A percentile compares a stretch with the other conserved stretches of the same genome.
These are phyloP conservation scores for Erysimum cheiri DNA, from an alignment of 441 rosid genomes.

Conservation along the genomic window DNA sequence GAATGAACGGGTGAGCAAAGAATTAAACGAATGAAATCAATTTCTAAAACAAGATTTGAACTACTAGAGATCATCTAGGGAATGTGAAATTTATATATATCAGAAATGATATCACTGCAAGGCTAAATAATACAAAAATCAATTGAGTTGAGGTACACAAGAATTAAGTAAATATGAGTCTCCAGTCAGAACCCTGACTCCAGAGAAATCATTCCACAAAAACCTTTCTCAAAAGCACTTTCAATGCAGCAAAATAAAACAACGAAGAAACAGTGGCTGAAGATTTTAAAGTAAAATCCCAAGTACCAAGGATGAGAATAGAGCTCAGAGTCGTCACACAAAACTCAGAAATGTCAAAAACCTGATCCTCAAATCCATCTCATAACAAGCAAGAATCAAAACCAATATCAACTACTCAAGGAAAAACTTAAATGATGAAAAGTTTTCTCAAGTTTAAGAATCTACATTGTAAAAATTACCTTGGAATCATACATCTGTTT, in stretches of 20 bases:
- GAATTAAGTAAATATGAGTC: neutral
- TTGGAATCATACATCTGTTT: slow-evolving; percentile 84
- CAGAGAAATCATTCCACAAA: slow-evolving; percentile 13
- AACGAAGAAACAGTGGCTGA: neutral
- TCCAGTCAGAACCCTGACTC: slow-evolving; percentile 14
- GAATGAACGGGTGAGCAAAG: neutral
- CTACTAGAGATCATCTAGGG: neutral
- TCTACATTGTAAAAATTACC: slow-evolving; percentile 48
- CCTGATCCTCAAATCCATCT: slow-evolving; percentile 18
- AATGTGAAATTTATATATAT: neutral
- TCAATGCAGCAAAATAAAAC: slow-evolving; percentile 13
- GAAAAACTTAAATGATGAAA: neutral
- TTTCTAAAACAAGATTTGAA: neutral
- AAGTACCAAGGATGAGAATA: neutral
- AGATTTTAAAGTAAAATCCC: neutral
- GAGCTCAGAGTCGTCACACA: neutral
- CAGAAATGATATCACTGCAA: slow-evolving; percentile 1
- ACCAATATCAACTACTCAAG: neutral
- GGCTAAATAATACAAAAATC: neutral
- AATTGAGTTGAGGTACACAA: slow-evolving; percentile 6
- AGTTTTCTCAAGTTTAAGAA: neutral
- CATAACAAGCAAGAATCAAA: neutral
- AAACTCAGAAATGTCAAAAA: slow-evolving; percentile 12
- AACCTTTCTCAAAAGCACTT: neutral
- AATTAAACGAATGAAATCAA: neutral